Percentiles rank a stretch among this genome's conserved stretches.
phyloP scores from a whole-genome alignment of 108 stramenopile genomes.

The Pseudonitzschia multistriata region DNA sequence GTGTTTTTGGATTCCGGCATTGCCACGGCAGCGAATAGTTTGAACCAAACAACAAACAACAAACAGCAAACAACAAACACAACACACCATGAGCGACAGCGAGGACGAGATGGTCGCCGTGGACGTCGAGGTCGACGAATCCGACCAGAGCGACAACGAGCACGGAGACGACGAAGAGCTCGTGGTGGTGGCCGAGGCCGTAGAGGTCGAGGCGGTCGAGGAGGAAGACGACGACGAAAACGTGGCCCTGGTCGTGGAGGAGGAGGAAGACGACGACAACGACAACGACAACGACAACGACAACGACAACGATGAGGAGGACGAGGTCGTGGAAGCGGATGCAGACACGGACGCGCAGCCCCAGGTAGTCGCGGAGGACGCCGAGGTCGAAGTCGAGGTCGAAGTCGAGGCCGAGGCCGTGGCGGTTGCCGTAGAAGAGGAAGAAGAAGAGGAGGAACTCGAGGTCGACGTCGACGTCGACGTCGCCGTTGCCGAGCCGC shows the following conservation, averaged over 20 bases:
- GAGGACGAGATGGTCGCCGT: neutral
- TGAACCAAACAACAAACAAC: too few relatives aligned
- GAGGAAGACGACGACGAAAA: slow-evolving; percentile 41
- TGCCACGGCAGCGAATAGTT: too few relatives aligned
- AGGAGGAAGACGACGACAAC: slow-evolving; percentile 28
- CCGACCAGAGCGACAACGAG: slow-evolving; percentile 5
- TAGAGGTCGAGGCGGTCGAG: slow-evolving; percentile 37
- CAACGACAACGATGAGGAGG: slow-evolving; percentile 14
- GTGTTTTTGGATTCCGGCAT: too few relatives aligned
- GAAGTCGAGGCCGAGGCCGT: slow-evolving; percentile 19
- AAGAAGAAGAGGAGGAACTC: slow-evolving; percentile 28
- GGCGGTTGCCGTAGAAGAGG: slow-evolving; percentile 16
- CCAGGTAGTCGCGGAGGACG: slow-evolving; percentile 32
- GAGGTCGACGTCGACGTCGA: slow-evolving; percentile 33
- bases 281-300: slow-evolving; percentile 19
- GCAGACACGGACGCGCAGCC: slow-evolving; percentile 32
- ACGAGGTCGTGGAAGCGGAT: slow-evolving; percentile 23
- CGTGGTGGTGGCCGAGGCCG: slow-evolving; percentile 19
- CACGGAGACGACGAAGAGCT: slow-evolving; percentile 18
- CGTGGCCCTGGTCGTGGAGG: slow-evolving; percentile 38
- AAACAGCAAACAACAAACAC: neutral
- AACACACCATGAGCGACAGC: slow-evolving; percentile 21
- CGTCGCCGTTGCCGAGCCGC: neutral
- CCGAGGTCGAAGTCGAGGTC: slow-evolving; percentile 22
- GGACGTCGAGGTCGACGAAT: neutral